Conservation (phyloP, 2,329 filamentous ascomycete genomes). For the Xylaria sp. region DNA sequence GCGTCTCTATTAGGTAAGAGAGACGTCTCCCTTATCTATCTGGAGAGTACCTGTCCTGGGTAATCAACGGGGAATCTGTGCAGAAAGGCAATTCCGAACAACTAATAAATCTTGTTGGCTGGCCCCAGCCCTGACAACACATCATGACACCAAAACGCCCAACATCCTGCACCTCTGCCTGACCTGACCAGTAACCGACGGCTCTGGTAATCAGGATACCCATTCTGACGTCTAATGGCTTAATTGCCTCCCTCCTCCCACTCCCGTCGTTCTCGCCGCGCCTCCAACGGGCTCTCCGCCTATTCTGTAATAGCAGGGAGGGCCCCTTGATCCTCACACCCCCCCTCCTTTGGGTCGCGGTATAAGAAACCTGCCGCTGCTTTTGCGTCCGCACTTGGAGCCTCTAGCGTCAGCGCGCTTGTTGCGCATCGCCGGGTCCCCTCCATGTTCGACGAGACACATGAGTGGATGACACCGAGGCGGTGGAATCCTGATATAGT, state of each 20-base stretch:
- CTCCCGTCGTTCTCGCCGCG: slow-evolving; percentile 32
- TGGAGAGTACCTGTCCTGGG: slow-evolving; percentile 11
- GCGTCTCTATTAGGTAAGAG: slow-evolving; percentile 9
- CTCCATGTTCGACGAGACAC: slow-evolving; percentile 35
- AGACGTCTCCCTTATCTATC: slow-evolving; percentile 27
- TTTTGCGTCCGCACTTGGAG: slow-evolving; percentile 44
- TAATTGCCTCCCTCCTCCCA: slow-evolving; percentile 37
- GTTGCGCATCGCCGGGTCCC: slow-evolving; percentile 43
- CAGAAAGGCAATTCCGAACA: slow-evolving; percentile 30
- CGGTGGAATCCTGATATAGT: slow-evolving; percentile 28
- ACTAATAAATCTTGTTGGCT: slow-evolving; percentile 35
- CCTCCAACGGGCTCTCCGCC: slow-evolving; percentile 40
- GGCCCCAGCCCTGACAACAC: slow-evolving; percentile 59
- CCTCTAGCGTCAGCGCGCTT: slow-evolving; percentile 54
- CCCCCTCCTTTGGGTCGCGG: slow-evolving; percentile 30
- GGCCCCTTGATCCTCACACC: slow-evolving; percentile 38
- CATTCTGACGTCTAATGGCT: slow-evolving; percentile 43
- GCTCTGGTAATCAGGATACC: slow-evolving; percentile 41
- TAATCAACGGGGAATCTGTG: slow-evolving; percentile 24
- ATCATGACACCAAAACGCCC: slow-evolving; percentile 58
- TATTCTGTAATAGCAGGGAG: slow-evolving; percentile 36
- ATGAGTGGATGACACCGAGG: slow-evolving; percentile 38
- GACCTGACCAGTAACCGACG: slow-evolving; percentile 51
- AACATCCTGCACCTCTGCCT: slow-evolving; percentile 60
- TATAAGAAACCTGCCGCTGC: slow-evolving; percentile 44